These are phyloP conservation scores for Rhizopogon vesiculosus DNA, from an alignment of 768 basidiomycete genomes.

Conservation along the genomic window DNA sequence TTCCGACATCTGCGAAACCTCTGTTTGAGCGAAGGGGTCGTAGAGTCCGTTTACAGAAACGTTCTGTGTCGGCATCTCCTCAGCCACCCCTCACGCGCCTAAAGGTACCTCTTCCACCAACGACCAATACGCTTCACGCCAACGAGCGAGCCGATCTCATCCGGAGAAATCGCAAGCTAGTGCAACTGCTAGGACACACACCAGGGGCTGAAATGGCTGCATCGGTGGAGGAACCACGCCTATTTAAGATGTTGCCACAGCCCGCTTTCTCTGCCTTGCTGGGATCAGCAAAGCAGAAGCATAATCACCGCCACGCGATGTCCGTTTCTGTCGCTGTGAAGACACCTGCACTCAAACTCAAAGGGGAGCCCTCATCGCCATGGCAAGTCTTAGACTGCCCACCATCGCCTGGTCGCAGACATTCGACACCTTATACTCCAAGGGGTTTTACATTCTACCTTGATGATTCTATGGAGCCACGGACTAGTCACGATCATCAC, in stretches of 20 bases:
- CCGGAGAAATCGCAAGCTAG: constrained; percentile 69
- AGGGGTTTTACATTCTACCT: constrained; percentile 33
- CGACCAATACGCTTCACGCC: constrained; percentile 61
- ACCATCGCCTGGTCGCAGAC: constrained; percentile 36
- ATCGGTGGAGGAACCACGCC: constrained; percentile 21
- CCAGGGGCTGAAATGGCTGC: constrained; percentile 40
- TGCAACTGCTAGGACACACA: constrained; percentile 73
- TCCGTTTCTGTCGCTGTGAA: constrained; percentile 24
- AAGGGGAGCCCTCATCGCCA: constrained; percentile 19
- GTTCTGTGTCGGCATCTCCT: constrained; percentile 26
- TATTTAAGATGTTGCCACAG: constrained; percentile 17
- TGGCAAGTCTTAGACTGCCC: constrained; percentile 32
- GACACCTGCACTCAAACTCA: constrained; percentile 5
- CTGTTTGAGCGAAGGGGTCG: constrained; percentile 32
- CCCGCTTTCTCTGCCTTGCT: constrained; percentile 23
- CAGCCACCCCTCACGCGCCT: constrained; percentile 6
- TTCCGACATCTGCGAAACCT: constrained; percentile 45
- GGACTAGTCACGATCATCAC: not conserved
- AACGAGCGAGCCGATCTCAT: constrained; percentile 70
- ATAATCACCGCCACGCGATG: constrained; percentile 25
- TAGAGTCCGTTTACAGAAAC: constrained; percentile 16
- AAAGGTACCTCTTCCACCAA: constrained; percentile 44
- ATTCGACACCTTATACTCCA: constrained; percentile 52
- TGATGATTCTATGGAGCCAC: constrained; percentile 6
- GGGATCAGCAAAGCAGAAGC: constrained; percentile 19